Percentiles rank a stretch among this genome's conserved stretches.
phyloP scores from a whole-genome alignment of 1,284 basidiomycete genomes.

The Ceratorhiza oryzae-sativae region DNA sequence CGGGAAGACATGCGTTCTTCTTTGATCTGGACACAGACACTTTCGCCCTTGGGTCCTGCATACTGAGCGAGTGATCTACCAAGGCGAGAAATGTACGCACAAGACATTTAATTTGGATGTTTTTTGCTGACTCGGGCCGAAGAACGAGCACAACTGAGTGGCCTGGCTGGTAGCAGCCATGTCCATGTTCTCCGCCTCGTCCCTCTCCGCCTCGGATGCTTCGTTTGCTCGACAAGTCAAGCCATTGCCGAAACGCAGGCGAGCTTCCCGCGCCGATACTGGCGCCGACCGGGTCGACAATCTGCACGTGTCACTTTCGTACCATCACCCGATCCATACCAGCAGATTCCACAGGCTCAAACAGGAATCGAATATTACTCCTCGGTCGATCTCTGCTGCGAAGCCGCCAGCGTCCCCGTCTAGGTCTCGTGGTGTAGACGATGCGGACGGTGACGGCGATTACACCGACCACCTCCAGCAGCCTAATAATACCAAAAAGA shows the following conservation, averaged over 20 bases:
- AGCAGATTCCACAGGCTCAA: constrained; percentile 18
- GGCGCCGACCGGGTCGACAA: constrained; percentile 16
- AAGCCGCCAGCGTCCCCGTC: constrained; percentile 43
- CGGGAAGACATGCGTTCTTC: constrained; percentile 9
- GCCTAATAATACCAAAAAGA: constrained; percentile 83
- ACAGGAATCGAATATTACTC: constrained; percentile 13
- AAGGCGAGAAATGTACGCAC: constrained; percentile 9
- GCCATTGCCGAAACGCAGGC: constrained; percentile 75
- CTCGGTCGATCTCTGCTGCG: background rate
- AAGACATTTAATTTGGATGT: background rate
- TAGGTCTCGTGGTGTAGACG: constrained; percentile 50
- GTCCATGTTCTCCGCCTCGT: constrained; percentile 32
- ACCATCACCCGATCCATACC: constrained; percentile 33
- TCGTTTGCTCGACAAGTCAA: constrained; percentile 60
- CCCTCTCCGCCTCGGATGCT: constrained; percentile 45
- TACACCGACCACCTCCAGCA: constrained; percentile 71
- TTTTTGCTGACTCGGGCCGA: too few species aligned
- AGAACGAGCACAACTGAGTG: background rate
- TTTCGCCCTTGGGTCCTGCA: constrained; percentile 4
- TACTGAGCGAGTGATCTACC: background rate
- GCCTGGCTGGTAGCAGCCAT: background rate
- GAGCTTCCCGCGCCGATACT: constrained; percentile 52
- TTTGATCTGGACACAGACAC: constrained; percentile 22
- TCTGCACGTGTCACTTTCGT: background rate
- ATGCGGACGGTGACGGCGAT: constrained; percentile 62